Evolutionary conservation across 305 asterid genomes (phyloP), one percentile per base, ranked within the genome.

Genomic region (Fraxinus nigra): DNA sequence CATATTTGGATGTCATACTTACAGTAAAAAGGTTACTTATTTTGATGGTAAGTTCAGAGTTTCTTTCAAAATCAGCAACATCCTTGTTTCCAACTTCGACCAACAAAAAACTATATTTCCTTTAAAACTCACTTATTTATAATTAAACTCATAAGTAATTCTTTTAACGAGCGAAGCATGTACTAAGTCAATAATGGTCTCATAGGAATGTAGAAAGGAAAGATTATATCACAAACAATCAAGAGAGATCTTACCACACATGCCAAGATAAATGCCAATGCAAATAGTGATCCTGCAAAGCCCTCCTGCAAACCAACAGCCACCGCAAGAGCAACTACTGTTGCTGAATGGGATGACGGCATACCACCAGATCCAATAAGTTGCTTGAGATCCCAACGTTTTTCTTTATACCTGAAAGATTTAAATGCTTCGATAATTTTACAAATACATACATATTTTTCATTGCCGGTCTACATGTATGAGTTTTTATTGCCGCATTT

Each of bases 291-390:
- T 78, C 96, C 95, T 78, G 95, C 98, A 73, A 94, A 94, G 63
- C 99, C 98, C 9, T 94, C 98, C 82, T 85, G 91, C 78, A 93
- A 80, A 81, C 99, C 98, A 28, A 93, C 89, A 67, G 97, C 97
- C 70, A 90, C 83, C 0, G 98, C 94, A 48, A 96, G 95, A 80
- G 99, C 98, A 81, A 93, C 83, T 79, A 93, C 99, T 10, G 99
- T 94, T 74, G 99, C 86, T 37, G 99, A 92, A 91, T 96, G 98
- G 83, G 99, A 94, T 2, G 99, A 96, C 0, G 99, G 99, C 99
- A 96, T 96, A 14, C 99, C 99, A n/a, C 99, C 99, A 2, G 99
- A 92, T 80, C 93, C 98, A 81, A 94, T 61, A 28, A 96, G 94
- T 88, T 85, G 91, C 89, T 89, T 93, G 51, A 90, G 79, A 85